Evolutionary conservation across 2,329 filamentous ascomycete genomes (phyloP), one percentile per base, ranked within the genome.

Genomic region (Fusarium graminum): DNA sequence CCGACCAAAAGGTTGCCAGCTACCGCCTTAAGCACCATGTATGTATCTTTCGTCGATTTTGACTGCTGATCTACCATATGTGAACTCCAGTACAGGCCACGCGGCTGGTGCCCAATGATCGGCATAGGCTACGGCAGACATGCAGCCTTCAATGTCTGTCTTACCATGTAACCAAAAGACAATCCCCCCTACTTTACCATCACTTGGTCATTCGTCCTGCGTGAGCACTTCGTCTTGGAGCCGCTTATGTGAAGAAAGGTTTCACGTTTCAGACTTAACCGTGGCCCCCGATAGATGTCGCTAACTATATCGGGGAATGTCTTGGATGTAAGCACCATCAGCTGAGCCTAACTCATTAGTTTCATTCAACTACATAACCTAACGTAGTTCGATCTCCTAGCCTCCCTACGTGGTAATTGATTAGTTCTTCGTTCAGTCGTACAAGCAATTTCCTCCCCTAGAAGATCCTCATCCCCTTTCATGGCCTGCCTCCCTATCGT

Each of bases 291-390:
- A 39, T 40, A 59, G 46, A 41, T 42, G 39, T 29, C 49, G 65
- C 69, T 71, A 67, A 55, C 56, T 59, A 26, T 28, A 69, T 67
- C 49, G 43, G 61, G 59, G 13, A 19, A 42, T 59, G 47, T 58
- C 61, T 58, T 52, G 41, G 50, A 68, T 61, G 50, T 43, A 54
- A 57, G 50, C 47, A 65, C 43, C 36, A 40, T 63, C 29, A 54
- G 60, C 44, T 60, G 36, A 60, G 55, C 45, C 14, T 45, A 44
- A 43, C 28, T 36, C 14, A 49, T 49, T 39, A 40, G 41, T 49
- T 55, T 40, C 58, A 52, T 69, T 56, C n/a, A 34, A 53, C 39
- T 43, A 43, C 38, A 32, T 42, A 28, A n/a, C 42, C 40, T 50
- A 62, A 45, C 43, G 53, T 52, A 65, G 47, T 41, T 19, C 47